phyloP scores from a whole-genome alignment of 345 rosid genomes.

The Orychophragmus violaceus region DNA sequence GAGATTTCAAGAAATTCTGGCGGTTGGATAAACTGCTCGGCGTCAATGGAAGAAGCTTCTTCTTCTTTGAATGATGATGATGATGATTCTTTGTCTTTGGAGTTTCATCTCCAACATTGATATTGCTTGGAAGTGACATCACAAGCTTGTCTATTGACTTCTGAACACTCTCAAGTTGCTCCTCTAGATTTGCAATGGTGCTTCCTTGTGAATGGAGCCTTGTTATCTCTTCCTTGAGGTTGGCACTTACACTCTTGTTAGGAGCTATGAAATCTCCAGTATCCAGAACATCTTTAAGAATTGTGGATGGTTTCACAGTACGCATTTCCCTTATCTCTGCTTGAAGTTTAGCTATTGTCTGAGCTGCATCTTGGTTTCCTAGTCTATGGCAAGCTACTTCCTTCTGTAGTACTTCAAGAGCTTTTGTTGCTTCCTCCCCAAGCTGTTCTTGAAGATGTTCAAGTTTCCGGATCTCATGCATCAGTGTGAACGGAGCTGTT shows the following conservation, averaged over 20 bases:
- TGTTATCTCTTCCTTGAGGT: slow-evolving; percentile 95
- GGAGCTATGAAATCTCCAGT: slow-evolving; percentile 55
- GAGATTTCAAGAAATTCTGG: slow-evolving; percentile 71
- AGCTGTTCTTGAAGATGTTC: slow-evolving; percentile 99
- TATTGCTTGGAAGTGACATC: slow-evolving; percentile 84
- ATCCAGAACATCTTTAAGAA: slow-evolving; percentile 45
- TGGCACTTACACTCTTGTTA: slow-evolving; percentile 80
- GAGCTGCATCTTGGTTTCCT: slow-evolving; percentile 99
- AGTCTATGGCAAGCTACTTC: slow-evolving; percentile 95
- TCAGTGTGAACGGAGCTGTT: slow-evolving; percentile 83
- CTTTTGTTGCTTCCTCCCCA: slow-evolving; percentile 92
- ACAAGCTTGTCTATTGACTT: slow-evolving; percentile 91
- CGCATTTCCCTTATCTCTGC: slow-evolving; percentile 96
- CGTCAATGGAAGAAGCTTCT: slow-evolving; percentile 72
- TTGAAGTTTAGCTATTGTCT: slow-evolving; percentile 95
- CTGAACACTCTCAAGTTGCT: slow-evolving; percentile 93
- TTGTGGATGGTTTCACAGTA: slow-evolving; percentile 41
- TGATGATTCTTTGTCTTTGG: slow-evolving; percentile 54
- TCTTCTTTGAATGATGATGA: slow-evolving; percentile 56
- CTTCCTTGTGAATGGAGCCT: slow-evolving; percentile 98
- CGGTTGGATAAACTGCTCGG: slow-evolving; percentile 65
- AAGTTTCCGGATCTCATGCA: slow-evolving; percentile 98
- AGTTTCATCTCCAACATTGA: slow-evolving; percentile 47
- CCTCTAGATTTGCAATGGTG: slow-evolving; percentile 93
- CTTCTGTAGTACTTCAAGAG: slow-evolving; percentile 92